Percentiles rank a stretch among this genome's conserved stretches.
Conservation (phyloP, 164 flowering plant species). For the Magnolia sinica region DNA sequence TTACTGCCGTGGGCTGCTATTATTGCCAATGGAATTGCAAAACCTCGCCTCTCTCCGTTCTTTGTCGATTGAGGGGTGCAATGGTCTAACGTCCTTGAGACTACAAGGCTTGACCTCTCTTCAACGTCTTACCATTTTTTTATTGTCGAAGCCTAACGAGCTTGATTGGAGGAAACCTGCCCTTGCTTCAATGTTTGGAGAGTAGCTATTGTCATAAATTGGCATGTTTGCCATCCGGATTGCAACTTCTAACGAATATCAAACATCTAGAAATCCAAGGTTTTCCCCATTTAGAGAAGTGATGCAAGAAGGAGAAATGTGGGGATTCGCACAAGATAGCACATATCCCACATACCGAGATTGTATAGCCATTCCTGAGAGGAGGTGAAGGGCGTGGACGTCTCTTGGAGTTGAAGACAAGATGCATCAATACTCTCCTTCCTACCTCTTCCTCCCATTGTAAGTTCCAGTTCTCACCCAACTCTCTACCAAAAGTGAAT, state of each 20-base stretch:
- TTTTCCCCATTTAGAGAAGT: constrained; percentile 1
- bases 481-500: no score
- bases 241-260: neutral
- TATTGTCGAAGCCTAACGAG: no score
- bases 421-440: neutral
- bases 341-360: constrained; percentile 4
- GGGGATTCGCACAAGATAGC: constrained; percentile 11
- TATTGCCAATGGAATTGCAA: no score
- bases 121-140: no score
- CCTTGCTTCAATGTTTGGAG: neutral
- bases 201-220: neutral
- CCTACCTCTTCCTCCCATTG: neutral
- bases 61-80: no score
- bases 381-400: no score
- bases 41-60: no score
- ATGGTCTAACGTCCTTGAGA: no score
- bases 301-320: constrained; percentile 3
- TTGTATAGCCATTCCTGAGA: neutral
- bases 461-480: no score
- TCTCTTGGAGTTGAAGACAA: neutral
- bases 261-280: neutral
- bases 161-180: neutral
- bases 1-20: no score
- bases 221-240: neutral
- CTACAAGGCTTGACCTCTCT: no score